Evolutionary conservation across 257 asterid genomes (phyloP).

Genomic region (Rubia yunnanensis): DNA sequence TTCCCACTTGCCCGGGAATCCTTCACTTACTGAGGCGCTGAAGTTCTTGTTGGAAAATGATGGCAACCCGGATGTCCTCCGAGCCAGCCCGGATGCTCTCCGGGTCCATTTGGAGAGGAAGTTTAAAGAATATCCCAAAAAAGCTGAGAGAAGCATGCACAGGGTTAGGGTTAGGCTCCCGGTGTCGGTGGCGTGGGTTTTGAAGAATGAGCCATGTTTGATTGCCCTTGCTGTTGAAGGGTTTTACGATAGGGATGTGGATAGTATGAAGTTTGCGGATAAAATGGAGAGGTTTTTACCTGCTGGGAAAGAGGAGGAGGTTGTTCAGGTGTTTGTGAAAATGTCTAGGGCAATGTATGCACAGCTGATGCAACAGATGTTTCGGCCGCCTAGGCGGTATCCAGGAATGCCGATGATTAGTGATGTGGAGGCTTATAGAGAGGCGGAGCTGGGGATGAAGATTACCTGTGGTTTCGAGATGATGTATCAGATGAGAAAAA

Average conservation of each 20-base stretch:
- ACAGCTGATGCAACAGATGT: conserved; percentile 76
- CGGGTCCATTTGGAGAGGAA: conserved; percentile 55
- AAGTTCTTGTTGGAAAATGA: conserved; percentile 21
- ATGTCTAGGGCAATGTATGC: conserved; percentile 98
- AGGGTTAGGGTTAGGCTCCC: conserved; percentile 57
- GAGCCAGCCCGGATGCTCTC: conserved; percentile 45
- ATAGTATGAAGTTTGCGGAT: conserved; percentile 74
- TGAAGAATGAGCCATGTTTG: conserved; percentile 62
- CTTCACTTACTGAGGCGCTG: conserved; percentile 38
- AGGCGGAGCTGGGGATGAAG: conserved; percentile 91
- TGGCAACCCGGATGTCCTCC: conserved; percentile 13
- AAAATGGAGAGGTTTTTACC: conserved; percentile 69
- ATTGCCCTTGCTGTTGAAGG: conserved; percentile 76
- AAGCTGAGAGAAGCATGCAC: conserved; percentile 59
- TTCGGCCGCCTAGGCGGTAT: conserved; percentile 71
- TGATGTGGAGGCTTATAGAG: conserved; percentile 48
- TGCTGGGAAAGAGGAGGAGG: conserved; percentile 54
- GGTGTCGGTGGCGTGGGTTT: conserved; percentile 63
- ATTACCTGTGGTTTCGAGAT: conserved; percentile 89
- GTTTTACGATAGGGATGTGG: conserved; percentile 83
- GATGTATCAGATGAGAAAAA: conserved; percentile 79
- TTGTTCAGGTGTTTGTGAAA: conserved; percentile 56
- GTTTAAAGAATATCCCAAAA: conserved; percentile 59
- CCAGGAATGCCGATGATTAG: conserved; percentile 61
- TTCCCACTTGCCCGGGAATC: conserved; percentile 31